Evolutionary conservation across 1,284 basidiomycete genomes (phyloP).

Genomic region (Ustilago loliicola): DNA sequence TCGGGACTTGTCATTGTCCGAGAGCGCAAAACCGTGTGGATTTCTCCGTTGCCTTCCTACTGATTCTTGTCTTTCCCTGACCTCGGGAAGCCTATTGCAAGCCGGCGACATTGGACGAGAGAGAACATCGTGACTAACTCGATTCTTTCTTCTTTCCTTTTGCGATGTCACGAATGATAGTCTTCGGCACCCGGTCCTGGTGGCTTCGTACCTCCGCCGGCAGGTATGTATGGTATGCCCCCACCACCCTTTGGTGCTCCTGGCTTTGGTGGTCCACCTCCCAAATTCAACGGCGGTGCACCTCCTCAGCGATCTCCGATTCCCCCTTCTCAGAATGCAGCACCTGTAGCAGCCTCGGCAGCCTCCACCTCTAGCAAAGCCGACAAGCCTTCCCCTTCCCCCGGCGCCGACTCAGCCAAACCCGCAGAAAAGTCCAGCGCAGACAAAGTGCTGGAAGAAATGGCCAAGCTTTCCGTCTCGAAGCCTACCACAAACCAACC

Average conservation of each 20-base stretch:
- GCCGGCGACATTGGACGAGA: not conserved
- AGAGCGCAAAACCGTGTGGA: conserved; percentile 81
- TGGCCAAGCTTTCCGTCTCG: conserved; percentile 58
- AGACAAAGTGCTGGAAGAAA: conserved; percentile 57
- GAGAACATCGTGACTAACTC: conserved; percentile 16
- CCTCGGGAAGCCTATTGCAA: conserved; percentile 8
- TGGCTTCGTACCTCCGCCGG: conserved; percentile 23
- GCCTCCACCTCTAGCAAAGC: conserved; percentile 11
- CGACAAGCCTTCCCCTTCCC: conserved; percentile 21
- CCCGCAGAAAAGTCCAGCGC: conserved; percentile 38
- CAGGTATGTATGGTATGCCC: conserved; percentile 36
- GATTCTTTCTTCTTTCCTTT: not conserved
- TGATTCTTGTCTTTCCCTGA: conserved; percentile 70
- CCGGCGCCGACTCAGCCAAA: conserved; percentile 24
- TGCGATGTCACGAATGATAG: conserved; percentile 7
- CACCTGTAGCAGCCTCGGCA: conserved; percentile 23
- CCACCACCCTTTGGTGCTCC: conserved; percentile 28
- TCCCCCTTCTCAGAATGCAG: conserved; percentile 17
- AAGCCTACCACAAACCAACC: conserved; percentile 23
- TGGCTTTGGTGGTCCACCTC: conserved; percentile 31
- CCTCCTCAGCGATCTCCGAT: conserved; percentile 22
- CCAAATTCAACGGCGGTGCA: conserved; percentile 40
- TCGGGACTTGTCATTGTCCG: conserved; percentile 74
- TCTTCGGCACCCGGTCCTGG: conserved; percentile 32
- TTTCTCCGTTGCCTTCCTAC: conserved; percentile 82